These are phyloP conservation scores for Kazachstania taianensis DNA, from an alignment of 805 yeast species.

Conservation along the genomic window DNA sequence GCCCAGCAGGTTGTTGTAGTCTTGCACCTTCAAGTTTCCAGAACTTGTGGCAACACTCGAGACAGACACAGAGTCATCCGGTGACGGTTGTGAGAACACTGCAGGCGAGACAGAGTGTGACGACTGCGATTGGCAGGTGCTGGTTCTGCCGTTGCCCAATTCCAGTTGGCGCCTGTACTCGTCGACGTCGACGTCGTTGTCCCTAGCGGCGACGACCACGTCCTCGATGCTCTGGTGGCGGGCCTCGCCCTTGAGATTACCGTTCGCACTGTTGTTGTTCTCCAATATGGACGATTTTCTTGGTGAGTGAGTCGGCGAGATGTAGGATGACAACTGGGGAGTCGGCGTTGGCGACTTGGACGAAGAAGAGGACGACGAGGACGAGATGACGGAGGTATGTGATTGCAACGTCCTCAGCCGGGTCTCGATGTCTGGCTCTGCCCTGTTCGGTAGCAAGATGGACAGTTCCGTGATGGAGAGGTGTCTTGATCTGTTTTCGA, in stretches of 20 bases:
- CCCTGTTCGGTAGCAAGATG: constrained; percentile 58
- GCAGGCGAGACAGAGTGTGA: constrained; percentile 17
- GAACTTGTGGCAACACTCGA: constrained; percentile 3
- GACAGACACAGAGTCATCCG: constrained; percentile 4
- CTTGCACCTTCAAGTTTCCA: constrained; percentile 4
- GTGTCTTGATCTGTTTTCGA: constrained; percentile 45
- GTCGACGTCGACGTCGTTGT: background rate
- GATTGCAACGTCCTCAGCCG: constrained; percentile 40
- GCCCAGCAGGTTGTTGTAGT: background rate
- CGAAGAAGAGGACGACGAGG: background rate
- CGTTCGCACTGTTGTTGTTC: background rate
- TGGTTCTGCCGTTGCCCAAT: background rate
- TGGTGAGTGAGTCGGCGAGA: constrained; percentile 15
- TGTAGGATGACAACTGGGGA: background rate
- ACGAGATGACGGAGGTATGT: background rate
- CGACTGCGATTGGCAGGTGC: constrained; percentile 3
- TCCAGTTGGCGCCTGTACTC: background rate
- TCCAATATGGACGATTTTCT: constrained; percentile 6
- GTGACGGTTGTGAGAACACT: constrained; percentile 7
- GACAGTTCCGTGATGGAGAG: constrained; percentile 63
- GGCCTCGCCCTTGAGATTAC: no score
- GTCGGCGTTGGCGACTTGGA: constrained; percentile 1
- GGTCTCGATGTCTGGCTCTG: constrained; percentile 64
- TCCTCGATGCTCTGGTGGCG: no score
- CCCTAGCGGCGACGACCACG: no score